phyloP scores from a whole-genome alignment of 2,329 filamentous ascomycete species.

The Aspergillus fumigatus region DNA sequence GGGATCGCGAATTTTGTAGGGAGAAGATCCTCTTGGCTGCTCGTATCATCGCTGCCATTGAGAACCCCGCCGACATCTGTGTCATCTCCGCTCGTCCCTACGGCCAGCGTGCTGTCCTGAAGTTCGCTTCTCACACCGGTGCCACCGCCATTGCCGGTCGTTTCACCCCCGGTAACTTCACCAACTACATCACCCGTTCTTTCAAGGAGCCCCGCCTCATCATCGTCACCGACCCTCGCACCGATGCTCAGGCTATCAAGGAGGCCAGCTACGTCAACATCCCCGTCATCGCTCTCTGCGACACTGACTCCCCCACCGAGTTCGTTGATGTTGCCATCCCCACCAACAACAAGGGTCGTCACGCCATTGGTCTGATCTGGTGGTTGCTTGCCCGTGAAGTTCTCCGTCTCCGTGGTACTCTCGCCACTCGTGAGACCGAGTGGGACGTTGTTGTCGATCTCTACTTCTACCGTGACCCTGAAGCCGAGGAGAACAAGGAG shows the following conservation, averaged over 20 bases:
- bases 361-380: conserved; percentile 98
- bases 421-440: conserved; percentile 90
- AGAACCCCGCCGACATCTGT: conserved; percentile 99
- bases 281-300: conserved; percentile 97
- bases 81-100: conserved; percentile 99
- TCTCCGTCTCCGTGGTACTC: conserved; percentile 94
- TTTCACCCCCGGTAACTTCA: conserved; percentile 99
- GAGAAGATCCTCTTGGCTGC: conserved; percentile 99
- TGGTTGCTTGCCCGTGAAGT: conserved; percentile 99
- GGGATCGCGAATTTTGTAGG: conserved; percentile 50
- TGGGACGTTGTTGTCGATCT: conserved; percentile 99
- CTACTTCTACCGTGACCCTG: conserved; percentile 99
- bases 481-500: conserved; percentile 99
- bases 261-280: conserved; percentile 99
- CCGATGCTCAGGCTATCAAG: conserved; percentile 99
- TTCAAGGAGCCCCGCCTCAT: conserved; percentile 99
- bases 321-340: conserved; percentile 99
- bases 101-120: conserved; percentile 98
- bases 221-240: conserved; percentile 98
- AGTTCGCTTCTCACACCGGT: conserved; percentile 98
- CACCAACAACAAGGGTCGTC: conserved; percentile 99
- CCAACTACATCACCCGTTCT: conserved; percentile 99
- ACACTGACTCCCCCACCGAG: conserved; percentile 99
- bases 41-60: conserved; percentile 96
- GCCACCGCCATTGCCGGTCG: conserved; percentile 97